phyloP scores from a whole-genome alignment of 176 grass and related monocot species.

The Leersia perrieri region DNA sequence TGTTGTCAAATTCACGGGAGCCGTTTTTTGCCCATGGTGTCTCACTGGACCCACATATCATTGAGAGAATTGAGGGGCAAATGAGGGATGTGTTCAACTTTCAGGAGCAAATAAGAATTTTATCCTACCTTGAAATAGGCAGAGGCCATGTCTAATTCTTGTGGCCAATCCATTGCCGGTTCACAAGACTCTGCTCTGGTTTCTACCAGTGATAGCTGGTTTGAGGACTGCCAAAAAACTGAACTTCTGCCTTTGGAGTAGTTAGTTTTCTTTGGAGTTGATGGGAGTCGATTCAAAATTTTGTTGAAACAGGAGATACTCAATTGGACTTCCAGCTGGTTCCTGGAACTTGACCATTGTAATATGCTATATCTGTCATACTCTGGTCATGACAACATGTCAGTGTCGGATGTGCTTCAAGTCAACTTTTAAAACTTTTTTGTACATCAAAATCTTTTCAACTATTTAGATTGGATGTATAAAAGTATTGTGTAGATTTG shows the following conservation, averaged over 20 bases:
- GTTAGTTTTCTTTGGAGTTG: background rate
- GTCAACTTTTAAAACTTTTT: background rate
- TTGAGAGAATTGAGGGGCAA: too few relatives aligned
- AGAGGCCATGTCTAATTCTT: background rate
- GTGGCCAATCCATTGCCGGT: background rate
- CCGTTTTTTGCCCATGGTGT: too few relatives aligned
- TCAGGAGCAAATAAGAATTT: too few relatives aligned
- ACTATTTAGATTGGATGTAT: background rate
- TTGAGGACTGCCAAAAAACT: background rate
- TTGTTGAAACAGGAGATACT: background rate
- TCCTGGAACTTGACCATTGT: background rate
- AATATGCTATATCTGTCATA: too few relatives aligned
- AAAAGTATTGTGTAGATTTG: background rate
- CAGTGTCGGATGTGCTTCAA: background rate
- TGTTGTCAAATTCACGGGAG: too few relatives aligned
- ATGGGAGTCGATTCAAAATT: background rate
- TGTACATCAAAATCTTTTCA: background rate
- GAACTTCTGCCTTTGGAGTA: background rate
- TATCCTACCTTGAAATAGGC: background rate
- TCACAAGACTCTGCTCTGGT: background rate
- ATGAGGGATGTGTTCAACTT: too few relatives aligned
- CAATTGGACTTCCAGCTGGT: background rate
- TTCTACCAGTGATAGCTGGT: background rate
- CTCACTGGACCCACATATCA: too few relatives aligned
- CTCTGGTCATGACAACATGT: background rate